Base-by-base conservation (phyloP, 108 stramenopile genomes). In the Fragilaria radians region DNA sequence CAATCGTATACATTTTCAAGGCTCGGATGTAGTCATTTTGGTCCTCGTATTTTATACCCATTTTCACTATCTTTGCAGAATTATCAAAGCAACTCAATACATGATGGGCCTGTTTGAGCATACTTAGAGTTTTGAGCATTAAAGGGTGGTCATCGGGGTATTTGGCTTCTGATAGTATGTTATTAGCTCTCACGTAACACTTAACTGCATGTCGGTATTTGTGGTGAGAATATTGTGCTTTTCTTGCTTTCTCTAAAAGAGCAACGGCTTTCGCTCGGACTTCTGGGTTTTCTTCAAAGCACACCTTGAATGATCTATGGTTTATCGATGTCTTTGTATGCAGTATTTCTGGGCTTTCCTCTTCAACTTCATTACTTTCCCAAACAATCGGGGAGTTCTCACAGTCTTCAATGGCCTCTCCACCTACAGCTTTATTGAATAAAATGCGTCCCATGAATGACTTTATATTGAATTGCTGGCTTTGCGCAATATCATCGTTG, bases 1-100 rank as follows among this genome's bases (percentile, higher is more conserved):
- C 88, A 42, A 93, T 80, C 22, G 88, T 89, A 54, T 89, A 93
- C 81, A 89, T 79, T 58, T 87, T 84, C 0, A 92, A 54, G 25
- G 91, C 91, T 46, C 69, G 71, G 17, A 88, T 68, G 17, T 78
- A 57, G 50, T 81, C 67, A 27, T 83, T 85, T 9, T 54, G 33
- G 26, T 76, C 78, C 65, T 88, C 85, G 54, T 83, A 72, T 46
- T 79, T 72, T 68, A 86, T 82, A 23, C 91, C 87, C 78, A 91
- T 91, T 54, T 79, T 74, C 18, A 87, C 86, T 70, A 91, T 91
- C 53, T 83, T 83, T 17, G 85, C 78, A 25, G 81, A 83, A 59
- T 85, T 91, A 26, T 65, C 50, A 28, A 86, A 72, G 0, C 77
- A 74, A 24, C 68, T 57, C 52, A 85, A 68, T 4, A 74, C 80